These are phyloP conservation scores for Aspergillus cristatus DNA, from an alignment of 495 filamentous ascomycete species.

Conservation along the genomic window DNA sequence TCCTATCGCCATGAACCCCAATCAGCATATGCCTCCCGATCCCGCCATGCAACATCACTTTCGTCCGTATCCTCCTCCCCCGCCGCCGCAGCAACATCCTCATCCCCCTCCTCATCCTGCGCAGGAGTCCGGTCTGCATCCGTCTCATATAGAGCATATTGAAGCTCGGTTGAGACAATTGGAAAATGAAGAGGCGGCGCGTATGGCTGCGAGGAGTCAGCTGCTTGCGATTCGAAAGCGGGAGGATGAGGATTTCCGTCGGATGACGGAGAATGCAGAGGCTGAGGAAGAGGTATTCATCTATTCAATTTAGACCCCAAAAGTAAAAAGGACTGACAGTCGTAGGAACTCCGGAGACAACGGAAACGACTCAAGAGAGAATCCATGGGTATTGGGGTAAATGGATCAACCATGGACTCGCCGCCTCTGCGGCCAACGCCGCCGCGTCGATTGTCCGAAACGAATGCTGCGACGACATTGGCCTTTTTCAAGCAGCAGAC, in stretches of 20 bases:
- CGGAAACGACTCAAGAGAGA: conserved; percentile 38
- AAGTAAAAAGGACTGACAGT: too few species aligned
- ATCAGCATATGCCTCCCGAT: conserved; percentile 26
- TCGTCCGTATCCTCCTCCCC: conserved; percentile 27
- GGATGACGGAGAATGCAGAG: conserved; percentile 38
- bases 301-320: conserved; percentile 4
- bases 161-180: conserved; percentile 36
- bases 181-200: conserved; percentile 39
- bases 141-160: conserved; percentile 33
- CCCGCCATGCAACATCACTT: conserved; percentile 31
- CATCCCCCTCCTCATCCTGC: conserved; percentile 23
- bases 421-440: conserved; percentile 35
- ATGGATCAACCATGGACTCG: conserved; percentile 26
- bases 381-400: conserved; percentile 35
- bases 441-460: conserved; percentile 38
- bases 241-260: conserved; percentile 41
- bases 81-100: conserved; percentile 28
- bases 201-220: conserved; percentile 35
- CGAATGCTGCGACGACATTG: conserved; percentile 41
- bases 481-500: conserved; percentile 43
- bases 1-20: conserved; percentile 41
- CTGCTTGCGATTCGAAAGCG: conserved; percentile 36
- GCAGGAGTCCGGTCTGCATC: conserved; percentile 25
- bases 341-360: conserved; percentile 39
- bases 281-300: conserved; percentile 38